Percentiles rank a stretch among this genome's conserved stretches.
Evolutionary conservation across 1,139 yeast genomes (phyloP).

Genomic region (Candida tropicalis): DNA sequence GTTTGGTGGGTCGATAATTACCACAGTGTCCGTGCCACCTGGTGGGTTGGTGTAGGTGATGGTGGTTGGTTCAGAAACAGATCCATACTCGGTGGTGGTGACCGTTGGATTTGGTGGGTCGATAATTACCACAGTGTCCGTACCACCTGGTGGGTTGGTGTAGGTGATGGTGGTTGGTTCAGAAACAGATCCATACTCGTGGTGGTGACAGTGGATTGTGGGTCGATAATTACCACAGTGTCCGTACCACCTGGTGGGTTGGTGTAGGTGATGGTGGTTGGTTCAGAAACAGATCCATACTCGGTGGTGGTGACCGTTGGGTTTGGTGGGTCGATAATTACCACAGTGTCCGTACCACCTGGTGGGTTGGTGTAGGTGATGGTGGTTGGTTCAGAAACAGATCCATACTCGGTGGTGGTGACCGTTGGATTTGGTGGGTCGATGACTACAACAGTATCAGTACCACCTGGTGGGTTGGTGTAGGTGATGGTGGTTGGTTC

Average conservation of each 20-base stretch:
- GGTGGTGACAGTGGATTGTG: conserved; percentile 10
- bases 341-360: background rate
- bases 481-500: no score
- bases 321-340: no score
- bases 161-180: conserved; percentile 16
- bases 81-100: conserved; percentile 4
- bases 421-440: background rate
- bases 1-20: no score
- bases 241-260: conserved; percentile 14
- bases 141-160: conserved; percentile 10
- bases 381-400: conserved; percentile 5
- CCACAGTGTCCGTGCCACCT: no score
- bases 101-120: no score
- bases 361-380: background rate
- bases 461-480: no score
- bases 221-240: conserved; percentile 19
- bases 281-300: background rate
- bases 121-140: background rate
- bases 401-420: background rate
- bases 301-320: conserved; percentile 6
- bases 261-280: conserved; percentile 13
- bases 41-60: no score
- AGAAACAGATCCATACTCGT: conserved; percentile 1
- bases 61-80: no score
- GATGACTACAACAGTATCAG: no score